Evolutionary conservation across 164 flowering plant genomes (phyloP), one percentile per base, ranked within the genome.

Genomic region (Brasenia schreberi): DNA sequence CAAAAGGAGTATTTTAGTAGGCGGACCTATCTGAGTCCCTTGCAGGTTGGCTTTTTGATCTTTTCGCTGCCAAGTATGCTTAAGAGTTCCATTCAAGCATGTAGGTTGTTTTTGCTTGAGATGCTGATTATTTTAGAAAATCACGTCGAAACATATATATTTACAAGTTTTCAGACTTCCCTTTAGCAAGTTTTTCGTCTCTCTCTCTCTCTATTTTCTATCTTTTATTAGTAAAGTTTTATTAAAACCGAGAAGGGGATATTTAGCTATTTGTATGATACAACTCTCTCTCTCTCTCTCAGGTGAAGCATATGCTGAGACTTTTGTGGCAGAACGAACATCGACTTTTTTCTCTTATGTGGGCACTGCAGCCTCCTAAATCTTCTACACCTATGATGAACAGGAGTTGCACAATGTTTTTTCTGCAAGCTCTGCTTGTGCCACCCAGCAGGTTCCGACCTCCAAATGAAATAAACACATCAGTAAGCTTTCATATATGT

Each of bases 391-490:
- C 68, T 64, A 72, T 71, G 63, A 77, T 66, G 52, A 72, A 61
- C 62, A 70, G 70, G 9, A 85, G 79, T 68, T 66, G 76, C 68
- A 74, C 81, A 14, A 95, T 92, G 86, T 95, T 95, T 65, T 95
- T 95, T 65, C 68, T 92, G 7, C 85, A 87, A 56, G 76, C 87
- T 43, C 49, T 95, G 66, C 91, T 90, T 72, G 97, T 95, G n/a
- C 88, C 97, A 68, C 97, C 99, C 16, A 81, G 75, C 68, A 95
- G 84, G 80, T 95, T 92, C 73, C 85, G 99, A 5, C 96, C 97
- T 5, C 88, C 96, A 42, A 60, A 60, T 19, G 27, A 1, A 60
- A 5, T n/a, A 19, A 60, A 60, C 19, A 56, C 11, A 5, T 66
- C 5, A 9, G 52, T 19, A 18, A 53, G 67, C 18, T 7, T 45